Evolutionary conservation across 169 alveolate genomes (phyloP), one percentile per base, ranked within the genome.

Genomic region (Cryptosporidium bovis): DNA sequence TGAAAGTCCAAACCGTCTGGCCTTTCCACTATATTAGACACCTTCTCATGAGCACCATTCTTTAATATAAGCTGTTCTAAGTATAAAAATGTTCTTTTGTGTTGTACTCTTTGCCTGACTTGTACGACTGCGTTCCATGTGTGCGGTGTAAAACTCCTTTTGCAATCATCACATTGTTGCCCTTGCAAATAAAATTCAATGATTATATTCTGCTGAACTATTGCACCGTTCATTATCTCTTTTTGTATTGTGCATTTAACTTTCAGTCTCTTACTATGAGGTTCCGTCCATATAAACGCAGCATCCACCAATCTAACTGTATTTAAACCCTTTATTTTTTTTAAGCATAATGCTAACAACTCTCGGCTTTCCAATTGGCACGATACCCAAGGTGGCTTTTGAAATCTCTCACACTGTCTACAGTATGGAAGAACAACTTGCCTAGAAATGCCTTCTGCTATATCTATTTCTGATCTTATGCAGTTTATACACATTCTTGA

Each of bases 1-100:
- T 96, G 98, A 90, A 99, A 97, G 84, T 99, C 99, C 53, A 99
- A 77, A 16, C 99, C 99, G 68, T 98, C 99, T 40, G 97, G 96
- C 62, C 93, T 90, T 69, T 97, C 97, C 64, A 96, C 94, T 44
- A 97, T 97, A 67, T 95, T 95, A 82, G 97, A 84, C 27, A 97
- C 96, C 71, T 96, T 97, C 71, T 95, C 94, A 68, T 96, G 97
- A 71, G 97, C 97, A 85, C 96, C 96, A 91, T 95, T 95, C 95
- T 97, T 96, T 64, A 98, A 85, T 64, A 98, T 93, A 64, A 98
- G 91, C 95, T 98, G 98, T 92, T 98, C 99, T 64, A 98, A 91
- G 90, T 94, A 96, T 53, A 96, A 90, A 92, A 98, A 95, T 12
- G 99, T 97, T 64, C 98, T 91, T 91, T 98, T 97, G 90, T 98